Percentiles rank a stretch among this genome's conserved stretches.
Evolutionary conservation across 305 asterid genomes (phyloP).

Genomic region (Fraxinus sp.): DNA sequence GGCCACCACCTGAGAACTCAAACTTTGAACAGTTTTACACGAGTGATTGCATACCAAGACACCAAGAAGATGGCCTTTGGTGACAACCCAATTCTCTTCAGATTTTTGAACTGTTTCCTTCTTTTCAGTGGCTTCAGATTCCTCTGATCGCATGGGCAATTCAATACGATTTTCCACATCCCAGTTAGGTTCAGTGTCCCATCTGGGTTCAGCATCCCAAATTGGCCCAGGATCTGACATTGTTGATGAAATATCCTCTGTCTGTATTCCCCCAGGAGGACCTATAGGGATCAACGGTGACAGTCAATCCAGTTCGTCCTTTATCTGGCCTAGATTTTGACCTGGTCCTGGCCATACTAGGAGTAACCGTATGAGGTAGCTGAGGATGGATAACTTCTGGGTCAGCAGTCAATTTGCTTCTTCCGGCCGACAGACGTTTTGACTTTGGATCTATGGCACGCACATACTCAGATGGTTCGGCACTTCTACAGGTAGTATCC

Average conservation of each 20-base stretch:
- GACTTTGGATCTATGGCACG: constrained; percentile 94
- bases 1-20: constrained; percentile 93
- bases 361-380: constrained; percentile 66
- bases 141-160: constrained; percentile 65
- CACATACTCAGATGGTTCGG: constrained; percentile 92
- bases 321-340: constrained; percentile 81
- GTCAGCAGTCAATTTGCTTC: constrained; percentile 70
- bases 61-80: constrained; percentile 76
- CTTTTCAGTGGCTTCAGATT: constrained; percentile 37
- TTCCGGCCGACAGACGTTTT: constrained; percentile 75
- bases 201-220: constrained; percentile 98
- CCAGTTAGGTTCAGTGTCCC: constrained; percentile 83
- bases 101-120: constrained; percentile 41
- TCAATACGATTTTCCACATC: constrained; percentile 64
- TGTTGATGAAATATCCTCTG: constrained; percentile 95
- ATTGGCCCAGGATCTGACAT: constrained; percentile 97
- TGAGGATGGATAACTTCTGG: constrained; percentile 95
- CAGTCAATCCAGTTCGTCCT: constrained; percentile 62
- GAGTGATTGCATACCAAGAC: constrained; percentile 87
- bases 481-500: constrained; percentile 72
- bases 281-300: constrained; percentile 60
- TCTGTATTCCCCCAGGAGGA: constrained; percentile 80
- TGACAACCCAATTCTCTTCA: constrained; percentile 66
- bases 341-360: constrained; percentile 88
- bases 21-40: constrained; percentile 89